A percentile compares a stretch with the other conserved stretches of the same genome.
Evolutionary conservation across 495 filamentous ascomycete species (phyloP).

Genomic region (Xylaria longipes): DNA sequence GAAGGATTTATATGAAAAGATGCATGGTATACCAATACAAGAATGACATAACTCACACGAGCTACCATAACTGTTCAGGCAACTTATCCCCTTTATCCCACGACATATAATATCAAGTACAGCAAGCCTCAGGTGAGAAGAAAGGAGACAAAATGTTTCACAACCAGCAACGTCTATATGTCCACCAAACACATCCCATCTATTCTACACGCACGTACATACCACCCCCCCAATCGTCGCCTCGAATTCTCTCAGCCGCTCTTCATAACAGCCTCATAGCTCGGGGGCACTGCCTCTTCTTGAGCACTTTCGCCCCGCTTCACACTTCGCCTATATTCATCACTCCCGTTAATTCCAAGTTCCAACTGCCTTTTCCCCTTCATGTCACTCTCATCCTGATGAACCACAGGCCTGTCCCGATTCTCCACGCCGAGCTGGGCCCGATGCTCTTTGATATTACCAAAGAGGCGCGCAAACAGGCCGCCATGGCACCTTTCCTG

Average conservation of each 20-base stretch:
- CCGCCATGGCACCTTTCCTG: background rate
- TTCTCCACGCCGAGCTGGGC: background rate
- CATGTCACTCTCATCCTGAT: background rate
- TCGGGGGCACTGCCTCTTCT: background rate
- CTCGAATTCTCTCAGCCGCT: background rate
- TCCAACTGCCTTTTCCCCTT: background rate
- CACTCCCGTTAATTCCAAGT: background rate
- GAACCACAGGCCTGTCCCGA: background rate
- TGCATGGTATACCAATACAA: constrained; percentile 6
- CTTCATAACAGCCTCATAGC: constrained; percentile 1
- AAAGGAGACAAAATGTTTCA: background rate
- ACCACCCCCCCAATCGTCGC: background rate
- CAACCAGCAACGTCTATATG: background rate
- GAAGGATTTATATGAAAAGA: background rate
- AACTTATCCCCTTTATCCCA: background rate
- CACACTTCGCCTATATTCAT: background rate
- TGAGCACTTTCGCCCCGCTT: background rate
- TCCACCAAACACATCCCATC: background rate
- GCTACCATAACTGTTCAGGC: background rate
- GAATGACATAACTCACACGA: background rate
- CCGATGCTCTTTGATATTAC: background rate
- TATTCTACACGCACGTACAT: background rate
- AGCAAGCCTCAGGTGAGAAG: background rate
- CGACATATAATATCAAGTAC: background rate
- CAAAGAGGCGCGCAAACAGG: background rate